These are phyloP conservation scores for Omphalea diandra DNA, from an alignment of 441 rosid species.

Conservation along the genomic window DNA sequence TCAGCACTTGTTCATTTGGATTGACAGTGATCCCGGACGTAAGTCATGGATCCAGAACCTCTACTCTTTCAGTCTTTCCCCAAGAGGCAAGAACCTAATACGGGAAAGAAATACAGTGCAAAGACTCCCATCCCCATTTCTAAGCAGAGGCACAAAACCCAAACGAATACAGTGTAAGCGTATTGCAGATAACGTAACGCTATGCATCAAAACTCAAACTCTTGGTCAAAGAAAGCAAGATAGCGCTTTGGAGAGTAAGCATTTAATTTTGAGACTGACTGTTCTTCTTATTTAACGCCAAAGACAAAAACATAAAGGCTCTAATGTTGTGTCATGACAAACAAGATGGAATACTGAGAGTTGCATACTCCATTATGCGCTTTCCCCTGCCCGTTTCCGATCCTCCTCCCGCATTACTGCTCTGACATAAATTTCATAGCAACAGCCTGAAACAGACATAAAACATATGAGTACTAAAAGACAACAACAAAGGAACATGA, in stretches of 20 bases:
- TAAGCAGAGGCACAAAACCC: too few relatives aligned
- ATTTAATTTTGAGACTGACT: slow-evolving; percentile 21
- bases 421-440: slow-evolving; percentile 85
- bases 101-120: too few relatives aligned
- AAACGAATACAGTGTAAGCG: too few relatives aligned
- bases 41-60: background rate
- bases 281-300: slow-evolving; percentile 31
- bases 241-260: slow-evolving; percentile 17
- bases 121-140: too few relatives aligned
- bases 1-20: background rate
- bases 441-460: slow-evolving; percentile 57
- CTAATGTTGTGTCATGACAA: slow-evolving; percentile 7
- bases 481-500: background rate
- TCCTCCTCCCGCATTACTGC: slow-evolving; percentile 69
- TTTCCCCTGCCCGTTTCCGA: slow-evolving; percentile 41
- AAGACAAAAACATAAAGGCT: background rate
- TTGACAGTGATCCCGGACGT: background rate
- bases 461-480: background rate
- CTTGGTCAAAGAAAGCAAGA: too few relatives aligned
- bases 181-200: too few relatives aligned
- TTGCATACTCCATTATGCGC: slow-evolving; percentile 26
- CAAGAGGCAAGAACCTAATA: too few relatives aligned
- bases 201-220: too few relatives aligned
- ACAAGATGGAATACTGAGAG: slow-evolving; percentile 6
- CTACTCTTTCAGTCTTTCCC: too few relatives aligned